Conservation (phyloP, 176 grass and related monocot genomes). For the Aegilops tauschii region DNA sequence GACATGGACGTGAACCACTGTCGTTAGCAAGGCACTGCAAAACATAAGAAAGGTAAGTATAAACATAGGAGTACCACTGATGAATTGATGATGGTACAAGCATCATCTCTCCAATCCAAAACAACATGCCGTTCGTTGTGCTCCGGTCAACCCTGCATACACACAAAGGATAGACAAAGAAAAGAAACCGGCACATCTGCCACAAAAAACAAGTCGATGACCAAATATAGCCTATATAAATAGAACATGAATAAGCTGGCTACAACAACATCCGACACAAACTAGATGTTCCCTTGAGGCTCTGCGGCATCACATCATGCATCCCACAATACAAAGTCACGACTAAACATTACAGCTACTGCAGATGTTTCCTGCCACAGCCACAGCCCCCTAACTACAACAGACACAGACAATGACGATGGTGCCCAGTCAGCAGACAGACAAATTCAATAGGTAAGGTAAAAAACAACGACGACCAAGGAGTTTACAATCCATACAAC, state of each 20-base stretch:
- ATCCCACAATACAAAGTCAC: conserved; percentile 27
- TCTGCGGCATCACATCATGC: neutral
- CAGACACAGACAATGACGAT: neutral
- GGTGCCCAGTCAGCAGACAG: conserved; percentile 27
- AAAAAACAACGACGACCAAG: neutral
- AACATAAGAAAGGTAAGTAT: neutral
- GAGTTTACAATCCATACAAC: conserved; percentile 42
- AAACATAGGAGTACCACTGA: neutral
- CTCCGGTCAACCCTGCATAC: too few relatives aligned
- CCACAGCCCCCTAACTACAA: conserved; percentile 34
- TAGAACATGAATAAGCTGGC: conserved; percentile 33
- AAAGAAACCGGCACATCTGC: neutral
- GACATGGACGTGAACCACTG: neutral
- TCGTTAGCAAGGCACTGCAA: neutral
- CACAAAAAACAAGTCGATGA: neutral
- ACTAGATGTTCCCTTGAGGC: conserved; percentile 5
- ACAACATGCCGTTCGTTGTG: neutral
- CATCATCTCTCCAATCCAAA: neutral
- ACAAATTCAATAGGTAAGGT: conserved; percentile 29
- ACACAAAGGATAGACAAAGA: neutral
- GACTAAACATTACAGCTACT: conserved; percentile 47
- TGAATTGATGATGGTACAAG: neutral
- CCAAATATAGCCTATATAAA: conserved; percentile 37
- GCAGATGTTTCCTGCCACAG: conserved; percentile 30
- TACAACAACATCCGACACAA: conserved; percentile 39